Evolutionary conservation across 1,284 basidiomycete genomes (phyloP), one percentile per base, ranked within the genome.

Genomic region (Phylloporus gajari): DNA sequence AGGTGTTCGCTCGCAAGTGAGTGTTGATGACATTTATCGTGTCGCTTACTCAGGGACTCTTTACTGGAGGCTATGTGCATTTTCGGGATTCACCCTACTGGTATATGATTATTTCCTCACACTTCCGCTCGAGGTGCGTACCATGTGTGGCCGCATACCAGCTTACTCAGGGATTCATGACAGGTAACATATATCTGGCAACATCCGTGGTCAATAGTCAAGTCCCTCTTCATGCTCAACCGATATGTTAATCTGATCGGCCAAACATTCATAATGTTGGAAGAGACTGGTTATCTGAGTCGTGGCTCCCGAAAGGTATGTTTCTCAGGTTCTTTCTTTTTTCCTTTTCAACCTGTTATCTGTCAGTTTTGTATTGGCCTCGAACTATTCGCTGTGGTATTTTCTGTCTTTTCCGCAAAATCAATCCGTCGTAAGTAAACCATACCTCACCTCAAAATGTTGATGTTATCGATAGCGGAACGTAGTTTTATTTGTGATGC

Each of bases 211-310:
- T 68, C 78, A 2, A 0, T 59, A n/a, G 70, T 75, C 68, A 82
- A 81, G 21, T 21, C 4, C 4, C 51, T 77, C 30, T 81, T 81
- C 61, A 60, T 82, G 3, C 17, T 78, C 40, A 74, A 74, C 25
- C 76, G 80, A 27, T 82, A 81, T 64, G 76, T 68, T 17, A 81
- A 68, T 59, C 46, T 82, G 70, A 32, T 74, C 4, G 78, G 78
- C 21, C 79, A 80, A 51, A 63, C 70, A 2, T 67, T 78, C 48
- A 40, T 80, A 3, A 59, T 73, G 48, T 48, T 82, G 15, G 79
- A 77, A 56, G 80, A 80, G 51, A 68, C 69, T 15, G 78, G 78
- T 17, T 63, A 69, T 27, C 30, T 82, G 23, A 71, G 38, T 15
- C 72, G 67, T 2, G n/a, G 61, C 11, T 79, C 79, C 35, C 44